A percentile compares a stretch with the other conserved stretches of the same genome.
Evolutionary conservation across 768 basidiomycete species (phyloP).

Genomic region (Grammothele lineata): DNA sequence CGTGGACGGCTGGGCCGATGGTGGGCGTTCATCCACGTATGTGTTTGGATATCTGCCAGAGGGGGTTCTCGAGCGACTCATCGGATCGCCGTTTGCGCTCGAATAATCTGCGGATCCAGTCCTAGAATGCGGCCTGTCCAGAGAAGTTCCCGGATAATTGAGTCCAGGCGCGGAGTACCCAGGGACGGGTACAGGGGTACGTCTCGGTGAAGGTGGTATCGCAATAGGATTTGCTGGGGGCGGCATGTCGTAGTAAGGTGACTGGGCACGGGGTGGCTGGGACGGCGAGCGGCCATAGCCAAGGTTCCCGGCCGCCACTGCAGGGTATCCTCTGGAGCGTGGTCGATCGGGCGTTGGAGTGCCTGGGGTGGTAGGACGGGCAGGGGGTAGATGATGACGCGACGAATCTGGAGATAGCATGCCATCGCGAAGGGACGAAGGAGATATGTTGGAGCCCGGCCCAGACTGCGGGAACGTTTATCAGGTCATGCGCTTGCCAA

Average conservation of each 20-base stretch:
- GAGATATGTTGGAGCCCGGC: conserved; percentile 17
- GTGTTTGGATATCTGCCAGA: too few relatives aligned
- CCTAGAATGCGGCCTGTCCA: too few relatives aligned
- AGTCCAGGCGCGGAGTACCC: too few relatives aligned
- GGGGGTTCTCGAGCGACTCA: too few relatives aligned
- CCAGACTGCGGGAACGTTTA: conserved; percentile 14
- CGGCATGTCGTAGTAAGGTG: conserved; percentile 5
- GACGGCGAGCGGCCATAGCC: conserved; percentile 1
- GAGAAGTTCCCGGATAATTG: too few relatives aligned
- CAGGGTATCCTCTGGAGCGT: conserved; percentile 5
- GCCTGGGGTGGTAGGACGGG: neutral
- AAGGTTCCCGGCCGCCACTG: neutral
- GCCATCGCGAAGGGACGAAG: conserved; percentile 7
- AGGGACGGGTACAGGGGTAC: too few relatives aligned
- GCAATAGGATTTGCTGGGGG: neutral
- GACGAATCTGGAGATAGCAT: conserved; percentile 19
- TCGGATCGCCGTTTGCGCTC: too few relatives aligned
- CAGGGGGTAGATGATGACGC: conserved; percentile 3
- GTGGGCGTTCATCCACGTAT: too few relatives aligned
- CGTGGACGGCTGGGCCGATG: too few relatives aligned
- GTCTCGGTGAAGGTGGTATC: too few relatives aligned
- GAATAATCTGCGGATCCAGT: too few relatives aligned
- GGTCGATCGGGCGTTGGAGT: conserved; percentile 7
- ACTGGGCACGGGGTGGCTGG: neutral
- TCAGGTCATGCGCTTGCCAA: too few relatives aligned